phyloP scores from a whole-genome alignment of 257 asterid species.

The Plectranthus barbatus region DNA sequence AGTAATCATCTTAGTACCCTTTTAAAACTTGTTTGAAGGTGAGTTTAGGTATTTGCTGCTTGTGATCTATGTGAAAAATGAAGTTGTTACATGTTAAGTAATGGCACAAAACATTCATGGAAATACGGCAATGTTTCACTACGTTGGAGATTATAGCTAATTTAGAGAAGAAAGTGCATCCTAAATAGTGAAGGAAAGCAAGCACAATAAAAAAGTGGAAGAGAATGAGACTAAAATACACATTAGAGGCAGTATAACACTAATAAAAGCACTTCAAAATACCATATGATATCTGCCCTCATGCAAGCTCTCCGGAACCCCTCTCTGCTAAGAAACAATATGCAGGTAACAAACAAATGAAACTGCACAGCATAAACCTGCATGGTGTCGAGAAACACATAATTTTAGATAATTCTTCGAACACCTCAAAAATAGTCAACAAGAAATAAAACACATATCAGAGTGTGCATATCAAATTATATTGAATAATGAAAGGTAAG shows the following conservation, averaged over 20 bases:
- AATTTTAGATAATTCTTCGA: background rate
- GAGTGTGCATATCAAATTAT: background rate
- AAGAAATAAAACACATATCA: background rate
- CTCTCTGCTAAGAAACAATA: constrained; percentile 89
- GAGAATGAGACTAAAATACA: background rate
- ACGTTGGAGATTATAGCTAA: background rate
- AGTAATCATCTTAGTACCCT: constrained; percentile 5
- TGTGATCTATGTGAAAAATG: background rate
- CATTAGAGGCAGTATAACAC: constrained; percentile 4
- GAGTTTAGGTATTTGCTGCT: background rate
- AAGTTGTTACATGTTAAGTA: background rate
- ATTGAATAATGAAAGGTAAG: background rate
- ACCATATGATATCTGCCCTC: constrained; percentile 84
- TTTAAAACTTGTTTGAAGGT: background rate
- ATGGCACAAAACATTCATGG: background rate
- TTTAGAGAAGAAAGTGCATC: too few species aligned
- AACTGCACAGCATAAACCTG: constrained; percentile 93
- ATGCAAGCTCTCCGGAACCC: constrained; percentile 78
- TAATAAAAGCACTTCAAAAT: constrained; percentile 16
- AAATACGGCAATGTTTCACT: background rate
- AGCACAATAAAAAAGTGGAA: background rate
- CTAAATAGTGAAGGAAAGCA: constrained; percentile 1
- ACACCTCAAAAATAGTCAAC: background rate
- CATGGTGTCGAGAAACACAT: constrained; percentile 18
- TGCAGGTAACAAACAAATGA: constrained; percentile 81